phyloP scores from a whole-genome alignment of 2,329 filamentous ascomycete genomes.

The Fonsecaea nubica region DNA sequence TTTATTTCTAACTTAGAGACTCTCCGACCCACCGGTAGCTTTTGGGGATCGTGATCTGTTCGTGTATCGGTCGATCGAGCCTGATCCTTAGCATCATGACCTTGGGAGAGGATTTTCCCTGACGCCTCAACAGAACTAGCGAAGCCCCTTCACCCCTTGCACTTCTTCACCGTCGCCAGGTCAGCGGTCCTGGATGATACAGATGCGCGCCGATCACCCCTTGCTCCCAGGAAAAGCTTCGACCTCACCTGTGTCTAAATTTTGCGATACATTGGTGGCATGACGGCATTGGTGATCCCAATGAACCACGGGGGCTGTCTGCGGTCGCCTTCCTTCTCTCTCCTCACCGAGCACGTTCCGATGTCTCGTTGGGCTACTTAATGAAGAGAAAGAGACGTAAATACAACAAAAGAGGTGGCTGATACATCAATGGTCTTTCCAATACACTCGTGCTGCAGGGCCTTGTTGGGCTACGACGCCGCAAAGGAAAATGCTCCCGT shows the following conservation, averaged over 20 bases:
- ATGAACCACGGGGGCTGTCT: neutral
- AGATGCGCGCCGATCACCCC: constrained; percentile 4
- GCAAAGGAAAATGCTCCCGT: neutral
- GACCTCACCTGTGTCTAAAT: neutral
- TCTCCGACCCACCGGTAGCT: constrained; percentile 8
- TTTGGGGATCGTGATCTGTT: constrained; percentile 27
- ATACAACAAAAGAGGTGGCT: neutral
- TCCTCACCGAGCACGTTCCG: neutral
- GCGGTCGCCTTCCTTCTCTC: neutral
- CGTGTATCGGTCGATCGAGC: constrained; percentile 33
- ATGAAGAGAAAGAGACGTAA: neutral
- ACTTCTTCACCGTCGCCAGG: constrained; percentile 7
- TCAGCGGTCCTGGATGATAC: constrained; percentile 8
- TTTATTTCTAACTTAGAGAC: neutral
- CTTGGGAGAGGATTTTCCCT: neutral
- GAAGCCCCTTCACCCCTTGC: neutral
- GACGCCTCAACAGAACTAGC: neutral
- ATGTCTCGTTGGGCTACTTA: neutral
- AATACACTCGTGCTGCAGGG: constrained; percentile 5
- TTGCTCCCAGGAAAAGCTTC: constrained; percentile 3
- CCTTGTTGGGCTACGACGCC: neutral
- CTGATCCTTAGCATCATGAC: neutral
- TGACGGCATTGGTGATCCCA: neutral
- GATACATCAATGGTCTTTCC: neutral
- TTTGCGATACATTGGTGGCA: neutral